Percentiles rank a stretch among this genome's conserved stretches.
These are phyloP conservation scores for Penicillium steckii DNA, from an alignment of 495 filamentous ascomycete species.

Conservation along the genomic window DNA sequence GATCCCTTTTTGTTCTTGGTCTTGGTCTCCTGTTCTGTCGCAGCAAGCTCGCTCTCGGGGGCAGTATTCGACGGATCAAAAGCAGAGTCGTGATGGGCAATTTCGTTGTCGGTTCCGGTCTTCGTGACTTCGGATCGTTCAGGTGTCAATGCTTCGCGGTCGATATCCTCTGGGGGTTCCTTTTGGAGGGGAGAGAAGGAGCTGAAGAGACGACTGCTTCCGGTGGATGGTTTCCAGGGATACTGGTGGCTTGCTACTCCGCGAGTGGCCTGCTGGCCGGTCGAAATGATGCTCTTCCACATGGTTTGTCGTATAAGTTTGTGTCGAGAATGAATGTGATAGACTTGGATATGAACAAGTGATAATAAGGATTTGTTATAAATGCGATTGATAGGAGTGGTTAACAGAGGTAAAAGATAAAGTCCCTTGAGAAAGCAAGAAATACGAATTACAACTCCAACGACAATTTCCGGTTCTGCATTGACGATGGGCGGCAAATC, in stretches of 20 bases:
- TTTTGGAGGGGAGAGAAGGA: slow-evolving; percentile 18
- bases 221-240: background rate
- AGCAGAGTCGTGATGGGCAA: slow-evolving; percentile 48
- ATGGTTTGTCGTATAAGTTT: slow-evolving; percentile 13
- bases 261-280: slow-evolving; percentile 18
- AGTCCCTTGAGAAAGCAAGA: background rate
- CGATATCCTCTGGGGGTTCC: slow-evolving; percentile 39
- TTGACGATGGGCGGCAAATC: slow-evolving; percentile 12
- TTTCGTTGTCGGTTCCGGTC: slow-evolving; percentile 55
- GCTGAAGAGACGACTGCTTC: slow-evolving; percentile 10
- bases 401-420: background rate
- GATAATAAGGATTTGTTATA: background rate
- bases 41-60: slow-evolving; percentile 53
- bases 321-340: too few species aligned
- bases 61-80: slow-evolving; percentile 59
- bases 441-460: background rate
- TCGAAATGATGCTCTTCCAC: slow-evolving; percentile 26
- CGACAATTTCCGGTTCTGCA: background rate
- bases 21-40: slow-evolving; percentile 31
- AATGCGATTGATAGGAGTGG: too few species aligned
- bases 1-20: slow-evolving; percentile 38
- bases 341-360: background rate
- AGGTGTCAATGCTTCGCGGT: slow-evolving; percentile 55
- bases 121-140: slow-evolving; percentile 57
- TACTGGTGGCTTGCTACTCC: background rate